Percentiles rank a stretch among this genome's conserved stretches.
Evolutionary conservation across 805 yeast species (phyloP).

Genomic region (Saturnispora zaruensis): DNA sequence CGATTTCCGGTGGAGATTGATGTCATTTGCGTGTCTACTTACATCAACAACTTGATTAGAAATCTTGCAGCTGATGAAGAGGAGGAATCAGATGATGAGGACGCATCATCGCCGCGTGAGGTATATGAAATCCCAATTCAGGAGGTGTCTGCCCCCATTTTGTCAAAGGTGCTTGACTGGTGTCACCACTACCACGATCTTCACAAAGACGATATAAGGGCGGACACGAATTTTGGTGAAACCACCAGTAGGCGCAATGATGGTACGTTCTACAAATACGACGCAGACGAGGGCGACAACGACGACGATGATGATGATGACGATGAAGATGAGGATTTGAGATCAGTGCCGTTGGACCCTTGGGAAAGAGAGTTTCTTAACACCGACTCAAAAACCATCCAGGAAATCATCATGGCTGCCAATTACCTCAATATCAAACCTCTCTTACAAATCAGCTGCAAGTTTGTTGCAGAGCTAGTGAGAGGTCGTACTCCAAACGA

Average conservation of each 20-base stretch:
- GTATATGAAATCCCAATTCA: slow-evolving; percentile 10
- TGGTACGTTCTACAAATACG: slow-evolving; percentile 18
- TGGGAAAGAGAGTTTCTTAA: slow-evolving; percentile 89
- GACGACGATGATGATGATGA: slow-evolving; percentile 27
- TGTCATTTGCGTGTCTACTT: slow-evolving; percentile 71
- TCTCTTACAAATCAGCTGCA: slow-evolving; percentile 60
- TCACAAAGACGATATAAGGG: slow-evolving; percentile 1
- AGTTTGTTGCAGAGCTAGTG: slow-evolving; percentile 69
- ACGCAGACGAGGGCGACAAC: slow-evolving; percentile 18
- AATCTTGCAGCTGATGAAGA: slow-evolving; percentile 34
- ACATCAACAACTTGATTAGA: slow-evolving; percentile 71
- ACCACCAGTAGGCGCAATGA: slow-evolving; percentile 17
- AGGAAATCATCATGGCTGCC: slow-evolving; percentile 69
- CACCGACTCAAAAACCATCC: slow-evolving; percentile 77
- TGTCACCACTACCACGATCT: slow-evolving; percentile 11
- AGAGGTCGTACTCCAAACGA: slow-evolving; percentile 67
- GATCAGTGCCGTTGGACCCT: slow-evolving; percentile 40
- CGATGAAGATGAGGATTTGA: slow-evolving; percentile 48
- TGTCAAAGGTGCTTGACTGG: slow-evolving; percentile 12
- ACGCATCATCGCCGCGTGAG: background rate
- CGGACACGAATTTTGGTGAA: slow-evolving; percentile 15
- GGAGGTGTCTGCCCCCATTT: slow-evolving; percentile 3
- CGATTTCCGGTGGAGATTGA: slow-evolving; percentile 58
- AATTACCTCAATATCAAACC: slow-evolving; percentile 65
- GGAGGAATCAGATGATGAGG: slow-evolving; percentile 1